Conservation (phyloP, 768 basidiomycete species). For the Amanita phalloides region DNA sequence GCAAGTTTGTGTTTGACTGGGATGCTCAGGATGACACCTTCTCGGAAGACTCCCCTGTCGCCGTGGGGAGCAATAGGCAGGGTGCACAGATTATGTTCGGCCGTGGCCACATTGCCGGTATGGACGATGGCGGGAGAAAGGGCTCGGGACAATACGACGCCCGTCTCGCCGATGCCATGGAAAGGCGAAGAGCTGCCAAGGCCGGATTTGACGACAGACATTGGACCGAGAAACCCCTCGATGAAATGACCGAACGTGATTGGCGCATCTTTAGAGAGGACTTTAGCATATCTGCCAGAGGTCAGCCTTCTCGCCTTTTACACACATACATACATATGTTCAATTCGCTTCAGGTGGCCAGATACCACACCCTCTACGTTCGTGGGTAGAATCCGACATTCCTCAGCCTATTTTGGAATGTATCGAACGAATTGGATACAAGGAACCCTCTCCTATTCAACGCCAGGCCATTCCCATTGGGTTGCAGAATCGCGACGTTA, state of each 20-base stretch:
- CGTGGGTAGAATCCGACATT: constrained; percentile 84
- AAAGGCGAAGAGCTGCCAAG: constrained; percentile 72
- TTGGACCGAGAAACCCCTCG: constrained; percentile 90
- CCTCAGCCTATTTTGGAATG: constrained; percentile 70
- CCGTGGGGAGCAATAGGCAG: constrained; percentile 61
- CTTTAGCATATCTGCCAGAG: constrained; percentile 90
- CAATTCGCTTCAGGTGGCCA: constrained; percentile 53
- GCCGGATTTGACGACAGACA: constrained; percentile 87
- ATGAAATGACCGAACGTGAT: constrained; percentile 94
- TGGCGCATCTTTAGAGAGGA: constrained; percentile 99
- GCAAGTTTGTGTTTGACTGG: constrained; percentile 99
- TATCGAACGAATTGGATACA: constrained; percentile 90
- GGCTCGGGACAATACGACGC: constrained; percentile 23
- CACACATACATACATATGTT: background rate
- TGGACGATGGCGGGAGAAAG: constrained; percentile 50
- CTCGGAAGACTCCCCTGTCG: constrained; percentile 62
- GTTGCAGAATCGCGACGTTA: constrained; percentile 90
- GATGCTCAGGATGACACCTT: constrained; percentile 94
- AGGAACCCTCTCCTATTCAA: constrained; percentile 95
- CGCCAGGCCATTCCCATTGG: constrained; percentile 99
- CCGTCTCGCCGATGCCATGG: constrained; percentile 73
- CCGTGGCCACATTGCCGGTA: constrained; percentile 72
- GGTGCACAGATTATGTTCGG: constrained; percentile 88
- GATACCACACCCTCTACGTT: constrained; percentile 89
- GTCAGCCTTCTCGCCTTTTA: constrained; percentile 26